Evolutionary conservation across 345 rosid genomes (phyloP).

Genomic region (Dipteronia dyeriana): DNA sequence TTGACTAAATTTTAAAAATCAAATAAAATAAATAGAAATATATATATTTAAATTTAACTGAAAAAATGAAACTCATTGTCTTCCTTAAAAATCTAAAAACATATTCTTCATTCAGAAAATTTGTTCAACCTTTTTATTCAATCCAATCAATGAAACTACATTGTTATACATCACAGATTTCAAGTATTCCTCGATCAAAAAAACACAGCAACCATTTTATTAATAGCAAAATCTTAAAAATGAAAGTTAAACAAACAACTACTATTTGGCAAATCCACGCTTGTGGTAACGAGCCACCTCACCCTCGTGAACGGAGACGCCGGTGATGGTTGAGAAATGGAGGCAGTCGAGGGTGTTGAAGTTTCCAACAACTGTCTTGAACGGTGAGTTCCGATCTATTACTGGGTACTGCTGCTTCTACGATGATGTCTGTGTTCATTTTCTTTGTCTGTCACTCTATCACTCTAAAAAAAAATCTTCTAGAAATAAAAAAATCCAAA

Average conservation of each 20-base stretch:
- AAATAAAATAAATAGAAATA: too few relatives aligned
- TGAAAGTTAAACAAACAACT: neutral
- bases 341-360: constrained; percentile 77
- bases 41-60: too few relatives aligned
- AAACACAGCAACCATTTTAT: constrained; percentile 1
- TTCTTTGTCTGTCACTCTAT: constrained; percentile 17
- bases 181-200: neutral
- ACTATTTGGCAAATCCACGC: constrained; percentile 38
- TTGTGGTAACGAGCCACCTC: constrained; percentile 78
- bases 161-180: neutral
- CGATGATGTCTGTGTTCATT: constrained; percentile 91
- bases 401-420: constrained; percentile 89
- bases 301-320: constrained; percentile 80
- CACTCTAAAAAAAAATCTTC: too few relatives aligned
- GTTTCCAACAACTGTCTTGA: constrained; percentile 81
- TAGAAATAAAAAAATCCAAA: too few relatives aligned
- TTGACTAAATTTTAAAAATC: too few relatives aligned
- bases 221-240: constrained; percentile 8
- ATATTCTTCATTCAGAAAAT: too few relatives aligned
- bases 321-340: constrained; percentile 73
- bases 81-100: too few relatives aligned
- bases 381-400: constrained; percentile 75
- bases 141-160: neutral
- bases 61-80: too few relatives aligned
- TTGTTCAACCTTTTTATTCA: too few relatives aligned